phyloP scores from a whole-genome alignment of 2,329 filamentous ascomycete species.

The Colletotrichum lindemuthianum region DNA sequence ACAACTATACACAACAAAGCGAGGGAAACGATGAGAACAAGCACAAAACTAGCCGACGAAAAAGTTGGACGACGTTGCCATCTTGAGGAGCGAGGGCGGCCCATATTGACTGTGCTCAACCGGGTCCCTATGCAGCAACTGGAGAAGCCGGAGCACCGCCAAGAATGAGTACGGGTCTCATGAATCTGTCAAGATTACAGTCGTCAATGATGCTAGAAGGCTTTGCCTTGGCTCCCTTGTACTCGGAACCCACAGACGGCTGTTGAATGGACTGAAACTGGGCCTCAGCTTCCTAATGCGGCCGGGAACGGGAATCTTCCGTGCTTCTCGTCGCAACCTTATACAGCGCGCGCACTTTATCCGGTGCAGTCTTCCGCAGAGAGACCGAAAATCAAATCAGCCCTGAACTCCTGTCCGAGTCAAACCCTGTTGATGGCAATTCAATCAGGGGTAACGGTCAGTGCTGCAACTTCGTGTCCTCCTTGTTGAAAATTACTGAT shows the following conservation, averaged over 20 bases:
- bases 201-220: conserved; percentile 10
- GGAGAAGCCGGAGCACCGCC: not conserved
- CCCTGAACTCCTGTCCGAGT: conserved; percentile 17
- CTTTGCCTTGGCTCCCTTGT: conserved; percentile 6
- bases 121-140: not conserved
- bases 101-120: conserved; percentile 18
- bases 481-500: not conserved
- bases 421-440: conserved; percentile 1
- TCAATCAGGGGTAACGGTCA: conserved; percentile 6
- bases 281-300: conserved; percentile 21
- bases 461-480: not conserved
- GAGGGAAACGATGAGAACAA: conserved; percentile 11
- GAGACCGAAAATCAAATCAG: not conserved
- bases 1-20: conserved; percentile 7
- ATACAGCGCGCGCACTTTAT: conserved; percentile 6
- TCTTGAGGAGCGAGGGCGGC: conserved; percentile 23
- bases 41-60: not conserved
- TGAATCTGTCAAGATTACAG: conserved; percentile 12
- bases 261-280: conserved; percentile 17
- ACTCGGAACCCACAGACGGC: conserved; percentile 20
- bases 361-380: conserved; percentile 9
- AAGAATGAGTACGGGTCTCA: conserved; percentile 16
- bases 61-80: conserved; percentile 2
- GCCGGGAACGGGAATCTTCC: conserved; percentile 26
- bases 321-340: conserved; percentile 22